phyloP scores from a whole-genome alignment of 257 asterid genomes.

The Solanum corneliomulleri region DNA sequence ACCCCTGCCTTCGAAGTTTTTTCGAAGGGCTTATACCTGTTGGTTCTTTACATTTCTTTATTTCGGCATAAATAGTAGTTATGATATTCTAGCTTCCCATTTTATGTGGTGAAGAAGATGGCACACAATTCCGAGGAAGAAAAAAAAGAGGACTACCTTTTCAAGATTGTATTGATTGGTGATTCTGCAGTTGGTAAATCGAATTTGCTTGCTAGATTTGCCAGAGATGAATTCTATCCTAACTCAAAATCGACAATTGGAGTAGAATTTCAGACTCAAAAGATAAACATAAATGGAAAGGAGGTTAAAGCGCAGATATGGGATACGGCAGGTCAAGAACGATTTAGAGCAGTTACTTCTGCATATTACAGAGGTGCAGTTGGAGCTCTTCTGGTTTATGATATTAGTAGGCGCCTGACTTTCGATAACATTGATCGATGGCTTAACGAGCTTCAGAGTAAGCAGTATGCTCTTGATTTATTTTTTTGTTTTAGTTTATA shows the following conservation, averaged over 20 bases:
- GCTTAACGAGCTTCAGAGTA: conserved; percentile 98
- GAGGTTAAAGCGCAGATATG: conserved; percentile 95
- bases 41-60: background rate
- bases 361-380: conserved; percentile 97
- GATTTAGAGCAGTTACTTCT: conserved; percentile 96
- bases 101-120: conserved; percentile 39
- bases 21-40: background rate
- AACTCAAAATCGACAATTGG: conserved; percentile 94
- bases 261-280: conserved; percentile 95
- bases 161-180: conserved; percentile 16
- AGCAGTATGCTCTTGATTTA: conserved; percentile 11
- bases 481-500: background rate
- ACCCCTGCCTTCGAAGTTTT: conserved; percentile 29
- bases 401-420: conserved; percentile 82
- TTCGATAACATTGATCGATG: conserved; percentile 75
- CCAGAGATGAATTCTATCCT: conserved; percentile 82
- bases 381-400: conserved; percentile 92
- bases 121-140: conserved; percentile 16
- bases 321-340: conserved; percentile 99
- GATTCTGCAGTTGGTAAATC: conserved; percentile 99
- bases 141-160: conserved; percentile 11
- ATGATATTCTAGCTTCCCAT: conserved; percentile 21
- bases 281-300: conserved; percentile 68
- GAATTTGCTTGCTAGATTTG: conserved; percentile 87
- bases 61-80: background rate